These are phyloP conservation scores for Magnusiomyces magnusii DNA, from an alignment of 1,139 yeast genomes.

Conservation along the genomic window DNA sequence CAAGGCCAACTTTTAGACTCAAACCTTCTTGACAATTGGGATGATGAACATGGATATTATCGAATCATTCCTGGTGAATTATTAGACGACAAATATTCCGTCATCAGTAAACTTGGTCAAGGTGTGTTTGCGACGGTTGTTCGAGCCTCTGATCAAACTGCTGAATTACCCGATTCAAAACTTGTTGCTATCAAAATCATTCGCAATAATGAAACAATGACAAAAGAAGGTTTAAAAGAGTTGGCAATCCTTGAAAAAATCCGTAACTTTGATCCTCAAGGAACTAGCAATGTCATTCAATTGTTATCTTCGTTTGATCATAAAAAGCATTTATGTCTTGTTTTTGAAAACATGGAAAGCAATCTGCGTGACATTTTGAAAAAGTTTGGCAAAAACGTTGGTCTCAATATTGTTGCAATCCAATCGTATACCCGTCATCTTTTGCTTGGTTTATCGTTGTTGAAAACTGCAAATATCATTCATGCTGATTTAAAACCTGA, in stretches of 20 bases:
- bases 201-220: slow-evolving; percentile 34
- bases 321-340: slow-evolving; percentile 80
- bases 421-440: slow-evolving; percentile 78
- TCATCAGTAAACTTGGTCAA: slow-evolving; percentile 87
- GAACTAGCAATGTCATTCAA: slow-evolving; percentile 61
- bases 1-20: slow-evolving; percentile 23
- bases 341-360: slow-evolving; percentile 69
- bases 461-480: slow-evolving; percentile 69
- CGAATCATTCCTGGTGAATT: slow-evolving; percentile 64
- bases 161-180: slow-evolving; percentile 26
- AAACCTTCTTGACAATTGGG: slow-evolving; percentile 32
- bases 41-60: slow-evolving; percentile 80
- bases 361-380: slow-evolving; percentile 80
- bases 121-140: slow-evolving; percentile 47
- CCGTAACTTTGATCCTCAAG: slow-evolving; percentile 52
- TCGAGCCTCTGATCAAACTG: slow-evolving; percentile 23
- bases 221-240: slow-evolving; percentile 72
- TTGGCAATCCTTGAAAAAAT: slow-evolving; percentile 62
- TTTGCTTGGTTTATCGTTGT: slow-evolving; percentile 65
- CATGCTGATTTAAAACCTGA: slow-evolving; percentile 92
- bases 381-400: slow-evolving; percentile 65
- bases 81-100: slow-evolving; percentile 54
- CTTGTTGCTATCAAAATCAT: slow-evolving; percentile 79
- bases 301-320: slow-evolving; percentile 73
- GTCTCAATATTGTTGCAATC: slow-evolving; percentile 54